These are phyloP conservation scores for Triticum urartu DNA, from an alignment of 176 grass and related monocot species.

Conservation along the genomic window DNA sequence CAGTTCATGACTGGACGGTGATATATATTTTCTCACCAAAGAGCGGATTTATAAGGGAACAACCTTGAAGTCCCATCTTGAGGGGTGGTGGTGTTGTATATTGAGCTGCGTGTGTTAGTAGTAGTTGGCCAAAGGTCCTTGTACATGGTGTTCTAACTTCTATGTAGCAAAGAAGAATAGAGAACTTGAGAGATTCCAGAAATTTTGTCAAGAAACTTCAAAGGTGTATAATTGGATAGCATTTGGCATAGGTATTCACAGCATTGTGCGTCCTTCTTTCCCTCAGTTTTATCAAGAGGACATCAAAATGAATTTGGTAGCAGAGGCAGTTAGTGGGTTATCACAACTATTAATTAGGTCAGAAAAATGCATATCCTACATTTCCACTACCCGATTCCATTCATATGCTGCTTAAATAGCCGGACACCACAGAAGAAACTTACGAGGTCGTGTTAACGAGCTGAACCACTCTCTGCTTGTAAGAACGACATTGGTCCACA, in stretches of 20 bases:
- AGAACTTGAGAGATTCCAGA: neutral
- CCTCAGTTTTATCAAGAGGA: neutral
- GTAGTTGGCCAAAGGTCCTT: neutral
- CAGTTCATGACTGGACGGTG: neutral
- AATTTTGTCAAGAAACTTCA: neutral
- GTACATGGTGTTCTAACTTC: neutral
- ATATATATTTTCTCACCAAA: neutral
- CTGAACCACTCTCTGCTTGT: constrained; percentile 75
- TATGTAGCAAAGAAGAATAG: neutral
- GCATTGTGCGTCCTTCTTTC: neutral
- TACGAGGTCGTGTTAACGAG: constrained; percentile 88
- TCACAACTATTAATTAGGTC: neutral
- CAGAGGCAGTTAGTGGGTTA: neutral
- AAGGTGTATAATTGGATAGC: neutral
- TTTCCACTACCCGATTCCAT: neutral
- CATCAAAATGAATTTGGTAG: neutral
- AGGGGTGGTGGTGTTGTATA: neutral
- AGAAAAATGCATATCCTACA: neutral
- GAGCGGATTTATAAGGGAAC: neutral
- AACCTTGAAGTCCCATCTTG: constrained; percentile 7
- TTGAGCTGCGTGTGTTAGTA: neutral
- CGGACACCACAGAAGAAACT: constrained; percentile 22
- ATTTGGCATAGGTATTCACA: neutral
- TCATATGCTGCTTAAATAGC: neutral
- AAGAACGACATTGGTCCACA: constrained; percentile 74